A percentile compares a stretch with the other conserved stretches of the same genome.
These are phyloP conservation scores for Thielaviopsis euricoi DNA, from an alignment of 2,329 filamentous ascomycete species.

Conservation along the genomic window DNA sequence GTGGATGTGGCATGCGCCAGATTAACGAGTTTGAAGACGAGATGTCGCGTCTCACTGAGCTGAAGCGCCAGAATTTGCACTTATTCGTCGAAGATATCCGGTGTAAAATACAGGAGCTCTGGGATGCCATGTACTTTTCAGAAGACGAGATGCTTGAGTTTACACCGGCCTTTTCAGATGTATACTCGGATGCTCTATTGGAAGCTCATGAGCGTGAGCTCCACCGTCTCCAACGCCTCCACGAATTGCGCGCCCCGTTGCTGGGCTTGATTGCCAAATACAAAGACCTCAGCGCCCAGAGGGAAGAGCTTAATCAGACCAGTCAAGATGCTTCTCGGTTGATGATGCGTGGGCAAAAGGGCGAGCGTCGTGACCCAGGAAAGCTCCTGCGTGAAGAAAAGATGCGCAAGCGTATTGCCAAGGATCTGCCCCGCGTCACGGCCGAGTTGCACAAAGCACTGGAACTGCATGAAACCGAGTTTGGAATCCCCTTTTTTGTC, in stretches of 20 bases:
- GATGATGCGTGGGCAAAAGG: slow-evolving; percentile 81
- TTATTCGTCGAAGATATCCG: slow-evolving; percentile 91
- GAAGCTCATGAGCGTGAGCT: slow-evolving; percentile 93
- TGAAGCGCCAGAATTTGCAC: slow-evolving; percentile 90
- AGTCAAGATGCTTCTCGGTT: slow-evolving; percentile 90
- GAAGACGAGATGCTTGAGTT: slow-evolving; percentile 99
- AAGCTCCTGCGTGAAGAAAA: slow-evolving; percentile 92
- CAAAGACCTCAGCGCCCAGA: slow-evolving; percentile 65
- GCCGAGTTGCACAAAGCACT: slow-evolving; percentile 68
- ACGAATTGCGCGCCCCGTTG: slow-evolving; percentile 73
- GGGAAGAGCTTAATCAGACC: slow-evolving; percentile 72
- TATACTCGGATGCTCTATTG: slow-evolving; percentile 87
- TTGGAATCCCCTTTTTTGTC: slow-evolving; percentile 81
- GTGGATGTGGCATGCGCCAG: slow-evolving; percentile 75
- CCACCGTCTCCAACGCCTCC: slow-evolving; percentile 59
- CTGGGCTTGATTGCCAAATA: slow-evolving; percentile 72
- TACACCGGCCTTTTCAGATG: slow-evolving; percentile 89
- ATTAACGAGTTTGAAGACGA: slow-evolving; percentile 97
- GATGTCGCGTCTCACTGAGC: slow-evolving; percentile 66
- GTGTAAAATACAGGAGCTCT: slow-evolving; percentile 79
- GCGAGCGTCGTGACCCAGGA: slow-evolving; percentile 84
- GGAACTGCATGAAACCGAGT: slow-evolving; percentile 83
- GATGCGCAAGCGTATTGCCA: slow-evolving; percentile 93
- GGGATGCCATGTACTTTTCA: slow-evolving; percentile 86
- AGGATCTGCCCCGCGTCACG: slow-evolving; percentile 85